Conservation (phyloP, 106 monocot genomes). For the Chionographis japonica region DNA sequence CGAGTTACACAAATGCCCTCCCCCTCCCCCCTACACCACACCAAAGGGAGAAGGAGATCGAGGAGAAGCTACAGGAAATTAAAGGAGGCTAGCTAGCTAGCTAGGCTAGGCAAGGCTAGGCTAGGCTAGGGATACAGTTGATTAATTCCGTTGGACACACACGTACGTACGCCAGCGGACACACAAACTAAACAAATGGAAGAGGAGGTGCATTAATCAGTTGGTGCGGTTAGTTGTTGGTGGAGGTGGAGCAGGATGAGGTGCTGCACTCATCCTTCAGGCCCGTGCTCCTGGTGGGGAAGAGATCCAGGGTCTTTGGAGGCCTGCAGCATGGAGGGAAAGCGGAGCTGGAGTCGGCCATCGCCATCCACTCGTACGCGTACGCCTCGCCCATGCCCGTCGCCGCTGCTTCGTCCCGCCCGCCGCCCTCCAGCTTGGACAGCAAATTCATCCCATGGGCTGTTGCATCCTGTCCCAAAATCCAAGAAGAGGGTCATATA, state of each 20-base stretch:
- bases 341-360: constrained; percentile 3
- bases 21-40: no score
- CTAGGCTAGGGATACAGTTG: no score
- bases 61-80: no score
- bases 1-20: no score
- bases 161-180: no score
- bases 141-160: no score
- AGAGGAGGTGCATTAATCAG: no score
- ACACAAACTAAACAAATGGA: no score
- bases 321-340: constrained; percentile 17
- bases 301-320: constrained; percentile 36
- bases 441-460: constrained; percentile 23
- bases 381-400: neutral
- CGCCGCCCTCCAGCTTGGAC: constrained; percentile 24
- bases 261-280: constrained; percentile 15
- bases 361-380: constrained; percentile 15
- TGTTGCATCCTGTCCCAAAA: neutral
- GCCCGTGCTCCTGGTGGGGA: constrained; percentile 32
- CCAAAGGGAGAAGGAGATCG: no score
- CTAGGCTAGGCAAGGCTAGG: no score
- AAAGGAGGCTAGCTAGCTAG: no score
- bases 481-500: no score
- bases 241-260: constrained; percentile 35
- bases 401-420: constrained; percentile 3
- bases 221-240: constrained; percentile 7